These are phyloP conservation scores for Chamaecyparis obtusa DNA, from an alignment of 75 land plant species.

Conservation along the genomic window DNA sequence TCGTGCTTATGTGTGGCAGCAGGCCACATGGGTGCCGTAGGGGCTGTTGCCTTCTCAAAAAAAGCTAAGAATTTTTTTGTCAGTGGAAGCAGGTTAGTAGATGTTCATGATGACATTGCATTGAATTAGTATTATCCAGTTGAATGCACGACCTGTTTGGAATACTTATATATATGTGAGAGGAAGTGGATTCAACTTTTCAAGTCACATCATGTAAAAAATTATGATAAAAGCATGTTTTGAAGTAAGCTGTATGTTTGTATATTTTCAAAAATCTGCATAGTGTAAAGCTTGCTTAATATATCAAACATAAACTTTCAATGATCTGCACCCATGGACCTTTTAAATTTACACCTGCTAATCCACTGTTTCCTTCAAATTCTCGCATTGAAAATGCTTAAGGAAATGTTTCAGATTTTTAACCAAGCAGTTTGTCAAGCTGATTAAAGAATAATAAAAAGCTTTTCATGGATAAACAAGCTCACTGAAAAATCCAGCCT, in stretches of 20 bases:
- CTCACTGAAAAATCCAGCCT: background rate
- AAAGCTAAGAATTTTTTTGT: conserved; percentile 70
- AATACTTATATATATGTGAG: background rate
- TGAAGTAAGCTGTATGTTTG: background rate
- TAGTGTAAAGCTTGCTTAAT: background rate
- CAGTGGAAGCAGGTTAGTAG: conserved; percentile 84
- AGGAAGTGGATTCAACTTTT: background rate
- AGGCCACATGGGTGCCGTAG: conserved; percentile 89
- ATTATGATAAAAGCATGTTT: background rate
- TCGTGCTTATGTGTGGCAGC: conserved; percentile 67
- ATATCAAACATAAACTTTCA: background rate
- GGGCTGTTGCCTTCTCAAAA: conserved; percentile 87
- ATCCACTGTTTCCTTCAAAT: background rate
- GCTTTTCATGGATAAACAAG: background rate
- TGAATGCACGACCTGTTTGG: background rate
- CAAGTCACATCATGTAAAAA: background rate
- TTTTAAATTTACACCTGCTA: background rate
- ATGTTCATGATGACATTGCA: background rate
- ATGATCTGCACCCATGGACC: background rate
- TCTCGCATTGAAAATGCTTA: background rate
- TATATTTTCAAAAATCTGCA: background rate
- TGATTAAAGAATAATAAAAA: background rate
- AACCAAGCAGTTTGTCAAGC: background rate
- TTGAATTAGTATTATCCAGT: background rate
- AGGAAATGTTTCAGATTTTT: background rate